Conservation (phyloP, 2,329 filamentous ascomycete species). For the Aureobasidium sp. region DNA sequence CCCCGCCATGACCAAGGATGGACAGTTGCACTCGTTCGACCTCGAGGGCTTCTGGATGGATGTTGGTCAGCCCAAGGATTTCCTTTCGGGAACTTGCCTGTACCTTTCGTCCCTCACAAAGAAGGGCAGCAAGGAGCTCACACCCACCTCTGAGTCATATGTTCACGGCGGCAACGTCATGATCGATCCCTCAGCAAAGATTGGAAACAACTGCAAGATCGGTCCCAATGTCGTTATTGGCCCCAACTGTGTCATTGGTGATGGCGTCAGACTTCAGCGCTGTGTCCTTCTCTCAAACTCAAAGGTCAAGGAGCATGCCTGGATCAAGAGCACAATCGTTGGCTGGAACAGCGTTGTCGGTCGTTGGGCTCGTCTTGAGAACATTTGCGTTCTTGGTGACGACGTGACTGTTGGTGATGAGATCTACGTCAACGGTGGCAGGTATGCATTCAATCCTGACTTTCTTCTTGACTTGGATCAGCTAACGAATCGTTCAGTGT, state of each 20-base stretch:
- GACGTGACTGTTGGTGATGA: slow-evolving; percentile 97
- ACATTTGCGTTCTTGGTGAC: slow-evolving; percentile 94
- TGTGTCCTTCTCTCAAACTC: slow-evolving; percentile 82
- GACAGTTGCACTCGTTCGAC: slow-evolving; percentile 90
- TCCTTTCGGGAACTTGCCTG: slow-evolving; percentile 89
- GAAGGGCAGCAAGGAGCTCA: slow-evolving; percentile 78
- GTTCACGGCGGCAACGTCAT: slow-evolving; percentile 93
- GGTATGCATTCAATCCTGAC: not conserved
- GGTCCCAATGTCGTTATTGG: slow-evolving; percentile 96
- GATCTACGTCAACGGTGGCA: slow-evolving; percentile 93
- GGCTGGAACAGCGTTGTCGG: slow-evolving; percentile 97
- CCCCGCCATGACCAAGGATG: slow-evolving; percentile 84
- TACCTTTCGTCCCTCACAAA: slow-evolving; percentile 91
- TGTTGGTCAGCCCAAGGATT: slow-evolving; percentile 96
- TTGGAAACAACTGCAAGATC: slow-evolving; percentile 97
- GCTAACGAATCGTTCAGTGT: slow-evolving; percentile 50
- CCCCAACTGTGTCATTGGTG: slow-evolving; percentile 82
- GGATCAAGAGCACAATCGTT: slow-evolving; percentile 97
- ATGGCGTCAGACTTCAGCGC: slow-evolving; percentile 88
- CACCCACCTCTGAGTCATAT: slow-evolving; percentile 64
- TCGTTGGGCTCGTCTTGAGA: slow-evolving; percentile 93
- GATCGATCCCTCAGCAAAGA: slow-evolving; percentile 88
- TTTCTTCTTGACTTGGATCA: not conserved
- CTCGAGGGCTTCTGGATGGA: slow-evolving; percentile 99
- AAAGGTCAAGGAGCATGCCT: slow-evolving; percentile 97